Base-by-base conservation (phyloP, 352 stramenopile species). In the Pythium oligandrum region DNA sequence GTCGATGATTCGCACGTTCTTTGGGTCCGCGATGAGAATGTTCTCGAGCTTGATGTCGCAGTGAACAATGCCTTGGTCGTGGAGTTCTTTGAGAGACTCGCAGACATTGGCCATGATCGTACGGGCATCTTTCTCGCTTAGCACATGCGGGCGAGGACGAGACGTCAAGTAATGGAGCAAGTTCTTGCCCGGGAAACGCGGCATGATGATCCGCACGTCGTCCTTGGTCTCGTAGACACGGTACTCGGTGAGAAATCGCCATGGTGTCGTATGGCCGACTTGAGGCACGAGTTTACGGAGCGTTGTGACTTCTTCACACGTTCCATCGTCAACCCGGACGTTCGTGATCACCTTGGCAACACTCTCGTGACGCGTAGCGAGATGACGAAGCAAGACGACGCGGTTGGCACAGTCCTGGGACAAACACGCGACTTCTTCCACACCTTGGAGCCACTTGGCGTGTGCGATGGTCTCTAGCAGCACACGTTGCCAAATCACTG, bases 1-100 rank as follows among this genome's bases (percentile, higher is more conserved):
- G 60, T 89, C 78, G 40, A 89, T 86, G 43, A 87, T 37, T 12
- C 59, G 66, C 7, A 56, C 63, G n/a, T 62, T 47, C 17, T 45
- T 50, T n/a, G 68, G 44, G 50, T 77, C 63, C 1, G 59, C 64
- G 39, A 86, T 43, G 6, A 98, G 59, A 40, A 98, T 90, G 69
- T 98, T 98, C 63, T 99, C 96, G 35, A 98, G 96, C 71, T 99
- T 99, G 36, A 99, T 66, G 62, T 99, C 97, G 64, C 93, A 98
- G 75, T 99, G 97, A 17, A 99, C 77, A 26, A 99, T 70, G 8
- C 85, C 91, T 3, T 95, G 64, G 6, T 59, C 64, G 63, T 98
- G 95, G 11, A 99, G 81, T 57, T 95, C 97, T 30, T 82, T 71
- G n/a, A 99, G 68, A 33, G 83, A 78, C 49, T 92, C 64, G 2